Percentiles rank a stretch among this genome's conserved stretches.
phyloP scores from a whole-genome alignment of 495 filamentous ascomycete species.

The Schizothecium vesticola region DNA sequence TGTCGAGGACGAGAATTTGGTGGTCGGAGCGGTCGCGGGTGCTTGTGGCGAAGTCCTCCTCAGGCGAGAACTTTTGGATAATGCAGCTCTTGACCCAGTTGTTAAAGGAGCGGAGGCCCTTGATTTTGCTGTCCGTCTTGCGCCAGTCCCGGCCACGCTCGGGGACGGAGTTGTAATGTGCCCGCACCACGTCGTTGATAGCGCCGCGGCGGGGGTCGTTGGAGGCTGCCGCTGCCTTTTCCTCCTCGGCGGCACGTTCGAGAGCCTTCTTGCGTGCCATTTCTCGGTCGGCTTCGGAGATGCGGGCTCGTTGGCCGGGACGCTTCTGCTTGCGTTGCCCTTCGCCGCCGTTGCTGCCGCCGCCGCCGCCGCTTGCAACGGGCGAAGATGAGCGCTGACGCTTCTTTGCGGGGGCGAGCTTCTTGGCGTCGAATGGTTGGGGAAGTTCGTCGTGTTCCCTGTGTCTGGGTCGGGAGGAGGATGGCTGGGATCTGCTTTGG shows the following conservation, averaged over 20 bases:
- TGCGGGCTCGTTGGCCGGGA: slow-evolving; percentile 74
- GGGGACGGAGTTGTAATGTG: slow-evolving; percentile 95
- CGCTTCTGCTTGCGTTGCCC: slow-evolving; percentile 70
- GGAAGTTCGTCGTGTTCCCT: slow-evolving; percentile 39
- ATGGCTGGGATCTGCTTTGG: not conserved
- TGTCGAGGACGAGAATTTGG: slow-evolving; percentile 74
- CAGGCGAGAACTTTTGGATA: slow-evolving; percentile 92
- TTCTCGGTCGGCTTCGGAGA: slow-evolving; percentile 64
- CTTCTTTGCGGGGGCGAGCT: slow-evolving; percentile 50
- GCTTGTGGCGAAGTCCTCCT: slow-evolving; percentile 58
- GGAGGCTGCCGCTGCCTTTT: slow-evolving; percentile 8
- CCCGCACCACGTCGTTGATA: slow-evolving; percentile 77
- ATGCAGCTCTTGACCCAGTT: slow-evolving; percentile 98
- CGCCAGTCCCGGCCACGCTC: slow-evolving; percentile 91
- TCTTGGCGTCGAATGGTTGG: slow-evolving; percentile 52
- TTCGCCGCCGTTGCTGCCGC: not conserved
- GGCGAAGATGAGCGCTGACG: slow-evolving; percentile 39
- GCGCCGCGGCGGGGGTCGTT: slow-evolving; percentile 38
- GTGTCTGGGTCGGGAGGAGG: slow-evolving; percentile 2
- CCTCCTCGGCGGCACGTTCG: slow-evolving; percentile 38
- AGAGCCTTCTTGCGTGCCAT: slow-evolving; percentile 61
- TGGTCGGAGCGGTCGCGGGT: slow-evolving; percentile 48
- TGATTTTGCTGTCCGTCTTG: slow-evolving; percentile 87
- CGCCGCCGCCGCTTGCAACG: slow-evolving; percentile 27
- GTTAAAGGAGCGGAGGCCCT: slow-evolving; percentile 89